These are phyloP conservation scores for Metarhizium rileyi DNA, from an alignment of 2,329 filamentous ascomycete species.

Conservation along the genomic window DNA sequence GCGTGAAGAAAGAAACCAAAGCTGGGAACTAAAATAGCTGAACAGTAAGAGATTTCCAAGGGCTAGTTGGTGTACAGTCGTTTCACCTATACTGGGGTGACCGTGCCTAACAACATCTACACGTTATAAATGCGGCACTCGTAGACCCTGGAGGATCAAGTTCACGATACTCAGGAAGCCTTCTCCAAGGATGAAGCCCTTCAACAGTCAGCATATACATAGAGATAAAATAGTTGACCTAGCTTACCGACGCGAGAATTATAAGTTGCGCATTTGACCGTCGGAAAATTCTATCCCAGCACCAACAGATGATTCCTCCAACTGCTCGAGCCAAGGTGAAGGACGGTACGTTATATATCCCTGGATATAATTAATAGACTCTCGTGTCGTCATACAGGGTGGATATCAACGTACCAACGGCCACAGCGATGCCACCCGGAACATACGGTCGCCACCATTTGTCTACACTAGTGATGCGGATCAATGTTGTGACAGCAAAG, in stretches of 20 bases:
- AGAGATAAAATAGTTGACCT: background rate
- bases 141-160: conserved; percentile 65
- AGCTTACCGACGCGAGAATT: conserved; percentile 63
- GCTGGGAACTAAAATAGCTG: conserved; percentile 39
- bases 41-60: background rate
- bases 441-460: conserved; percentile 64
- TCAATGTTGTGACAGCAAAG: conserved; percentile 60
- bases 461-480: conserved; percentile 51
- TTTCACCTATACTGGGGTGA: background rate
- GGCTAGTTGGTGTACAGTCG: background rate
- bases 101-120: background rate
- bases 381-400: background rate
- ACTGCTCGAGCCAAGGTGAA: conserved; percentile 85
- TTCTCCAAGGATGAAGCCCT: conserved; percentile 86
- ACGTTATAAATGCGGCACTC: conserved; percentile 60
- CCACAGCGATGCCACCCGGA: conserved; percentile 90
- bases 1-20: conserved; percentile 32
- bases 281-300: conserved; percentile 53
- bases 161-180: conserved; percentile 90
- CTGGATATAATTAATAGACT: conserved; percentile 25
- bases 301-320: conserved; percentile 66
- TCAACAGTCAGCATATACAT: conserved; percentile 6
- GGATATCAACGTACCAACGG: conserved; percentile 53
- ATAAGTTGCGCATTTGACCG: conserved; percentile 66
- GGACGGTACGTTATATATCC: conserved; percentile 96